phyloP scores from a whole-genome alignment of 345 rosid genomes.

The Limnanthes douglasii region DNA sequence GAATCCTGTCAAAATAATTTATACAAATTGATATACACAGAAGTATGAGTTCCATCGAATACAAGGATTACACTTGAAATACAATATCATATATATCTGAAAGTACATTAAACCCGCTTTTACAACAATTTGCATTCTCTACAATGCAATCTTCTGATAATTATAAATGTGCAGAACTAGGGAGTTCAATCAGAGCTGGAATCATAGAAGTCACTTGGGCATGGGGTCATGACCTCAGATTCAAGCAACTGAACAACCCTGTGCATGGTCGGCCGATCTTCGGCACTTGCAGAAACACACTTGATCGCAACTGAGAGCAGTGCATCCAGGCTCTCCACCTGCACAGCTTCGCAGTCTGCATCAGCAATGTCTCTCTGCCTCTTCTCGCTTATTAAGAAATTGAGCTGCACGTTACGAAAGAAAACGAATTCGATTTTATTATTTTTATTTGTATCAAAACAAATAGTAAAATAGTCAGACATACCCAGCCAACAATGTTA shows the following conservation, averaged over 20 bases:
- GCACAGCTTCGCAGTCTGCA: conserved; percentile 60
- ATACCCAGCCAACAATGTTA: conserved; percentile 94
- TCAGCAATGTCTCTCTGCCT: conserved; percentile 61
- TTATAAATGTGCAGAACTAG: too few relatives aligned
- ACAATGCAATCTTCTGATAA: too few relatives aligned
- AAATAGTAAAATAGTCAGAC: conserved; percentile 5
- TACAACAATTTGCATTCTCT: too few relatives aligned
- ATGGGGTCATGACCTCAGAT: conserved; percentile 92
- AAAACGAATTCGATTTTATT: neutral
- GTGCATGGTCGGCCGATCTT: conserved; percentile 90
- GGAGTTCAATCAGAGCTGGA: conserved; percentile 74
- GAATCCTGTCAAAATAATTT: too few relatives aligned
- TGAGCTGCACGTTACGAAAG: conserved; percentile 37
- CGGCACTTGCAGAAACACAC: conserved; percentile 67
- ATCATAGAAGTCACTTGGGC: conserved; percentile 89
- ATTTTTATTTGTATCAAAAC: neutral
- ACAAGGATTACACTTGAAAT: too few relatives aligned
- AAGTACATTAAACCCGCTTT: too few relatives aligned
- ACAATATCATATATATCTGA: too few relatives aligned
- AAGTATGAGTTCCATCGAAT: too few relatives aligned
- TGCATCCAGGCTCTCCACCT: conserved; percentile 61
- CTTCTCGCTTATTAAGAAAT: conserved; percentile 50
- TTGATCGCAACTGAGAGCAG: conserved; percentile 60
- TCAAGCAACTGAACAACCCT: conserved; percentile 82
- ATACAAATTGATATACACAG: too few relatives aligned